Evolutionary conservation across 2,329 filamentous ascomycete species (phyloP), one percentile per base, ranked within the genome.

Genomic region (Colletotrichum musae): DNA sequence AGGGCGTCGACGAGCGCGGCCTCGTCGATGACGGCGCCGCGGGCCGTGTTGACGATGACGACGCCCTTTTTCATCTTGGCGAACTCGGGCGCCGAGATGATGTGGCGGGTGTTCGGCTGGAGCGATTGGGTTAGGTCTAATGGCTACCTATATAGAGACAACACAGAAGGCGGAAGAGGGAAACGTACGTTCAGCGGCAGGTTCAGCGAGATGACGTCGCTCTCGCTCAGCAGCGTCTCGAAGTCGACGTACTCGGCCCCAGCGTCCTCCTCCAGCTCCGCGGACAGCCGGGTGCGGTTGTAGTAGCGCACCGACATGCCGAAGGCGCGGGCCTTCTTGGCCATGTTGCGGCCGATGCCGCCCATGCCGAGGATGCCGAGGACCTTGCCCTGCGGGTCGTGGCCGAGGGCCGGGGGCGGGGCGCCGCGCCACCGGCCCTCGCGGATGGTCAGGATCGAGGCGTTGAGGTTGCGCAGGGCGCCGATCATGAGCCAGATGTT

Each of bases 341-440:
- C 93, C 74, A 96, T 80, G 75, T 94, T 94, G 43, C 91, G 85
- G 0, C 94, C 94, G 70, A 97, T 96, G 2, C 94, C 93, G 21
- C 94, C 94, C 93, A 96, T 95, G 6, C 94, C 94, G 48, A 97
- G 79, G 69, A 97, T 94, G 0, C 94, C 94, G 5, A 97, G 85
- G 1, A 91, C 83, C 79, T 95, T 96, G 43, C 92, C 93, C 78
- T 93, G 86, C 1, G 93, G 93, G 75, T 96, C 93, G 76, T 93
- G 92, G 13, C 93, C 94, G 6, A 90, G 81, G 0, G 90, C 85
- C 1, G 87, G 85, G 6, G 83, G 78, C 3, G 85, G 83, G 5
- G 79, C 77, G 4, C 92, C 92, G 60, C 89, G 86, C 92, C 93
- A 97, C 66, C 88, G 82, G 1, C 91, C 90, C 24, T 86, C 82